phyloP scores from a whole-genome alignment of 2,329 filamentous ascomycete genomes.

The Neonectria hederae region DNA sequence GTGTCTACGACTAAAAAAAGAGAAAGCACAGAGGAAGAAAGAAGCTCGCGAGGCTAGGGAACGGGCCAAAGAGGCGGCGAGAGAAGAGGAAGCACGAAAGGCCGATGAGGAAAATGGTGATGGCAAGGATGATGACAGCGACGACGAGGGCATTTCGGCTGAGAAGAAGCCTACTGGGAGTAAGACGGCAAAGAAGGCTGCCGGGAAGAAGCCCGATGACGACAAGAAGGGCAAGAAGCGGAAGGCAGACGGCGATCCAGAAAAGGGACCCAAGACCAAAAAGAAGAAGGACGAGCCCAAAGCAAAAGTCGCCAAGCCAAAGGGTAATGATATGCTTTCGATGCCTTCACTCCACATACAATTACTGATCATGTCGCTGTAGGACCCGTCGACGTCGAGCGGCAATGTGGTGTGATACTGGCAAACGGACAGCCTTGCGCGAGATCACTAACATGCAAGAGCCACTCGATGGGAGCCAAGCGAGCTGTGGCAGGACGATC shows the following conservation, averaged over 20 bases:
- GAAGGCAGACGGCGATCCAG: slow-evolving; percentile 78
- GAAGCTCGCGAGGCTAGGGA: slow-evolving; percentile 77
- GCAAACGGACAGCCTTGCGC: slow-evolving; percentile 89
- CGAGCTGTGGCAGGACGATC: slow-evolving; percentile 86
- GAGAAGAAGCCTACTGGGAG: slow-evolving; percentile 54
- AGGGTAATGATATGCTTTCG: slow-evolving; percentile 60
- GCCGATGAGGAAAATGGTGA: slow-evolving; percentile 59
- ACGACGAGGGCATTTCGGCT: slow-evolving; percentile 53
- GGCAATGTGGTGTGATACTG: slow-evolving; percentile 88
- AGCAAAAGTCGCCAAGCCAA: slow-evolving; percentile 82
- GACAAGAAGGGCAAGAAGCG: slow-evolving; percentile 80
- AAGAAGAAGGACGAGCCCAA: slow-evolving; percentile 96
- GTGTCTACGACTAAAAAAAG: slow-evolving; percentile 86
- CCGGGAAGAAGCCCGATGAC: slow-evolving; percentile 73
- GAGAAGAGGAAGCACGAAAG: slow-evolving; percentile 65
- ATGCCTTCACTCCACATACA: not conserved
- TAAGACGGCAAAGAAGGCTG: slow-evolving; percentile 68
- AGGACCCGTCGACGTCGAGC: slow-evolving; percentile 91
- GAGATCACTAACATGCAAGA: slow-evolving; percentile 90
- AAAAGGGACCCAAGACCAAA: slow-evolving; percentile 86
- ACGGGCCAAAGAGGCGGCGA: slow-evolving; percentile 69
- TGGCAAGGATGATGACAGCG: slow-evolving; percentile 60
- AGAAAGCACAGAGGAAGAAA: slow-evolving; percentile 81
- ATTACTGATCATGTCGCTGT: slow-evolving; percentile 26
- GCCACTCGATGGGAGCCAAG: slow-evolving; percentile 94